Evolutionary conservation across 257 asterid species (phyloP).

Genomic region (Solanum ahanhuiri): DNA sequence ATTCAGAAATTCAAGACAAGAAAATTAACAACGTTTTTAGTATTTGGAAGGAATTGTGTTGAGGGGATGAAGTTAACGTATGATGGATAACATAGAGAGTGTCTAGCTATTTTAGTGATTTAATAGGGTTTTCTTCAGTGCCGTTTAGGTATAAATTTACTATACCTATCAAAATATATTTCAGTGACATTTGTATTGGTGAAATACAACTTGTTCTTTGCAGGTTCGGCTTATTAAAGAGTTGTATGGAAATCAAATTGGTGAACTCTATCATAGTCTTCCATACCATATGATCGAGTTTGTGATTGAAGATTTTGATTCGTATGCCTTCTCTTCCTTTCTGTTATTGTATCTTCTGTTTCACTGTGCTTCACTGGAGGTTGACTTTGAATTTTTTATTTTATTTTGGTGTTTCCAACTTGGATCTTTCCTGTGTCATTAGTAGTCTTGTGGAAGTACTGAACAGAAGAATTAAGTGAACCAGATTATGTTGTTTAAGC

Average conservation of each 20-base stretch:
- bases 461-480: background rate
- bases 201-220: conserved; percentile 15
- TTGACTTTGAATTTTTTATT: background rate
- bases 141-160: background rate
- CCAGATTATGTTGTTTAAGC: background rate
- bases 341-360: conserved; percentile 3
- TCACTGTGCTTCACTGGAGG: background rate
- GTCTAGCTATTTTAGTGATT: background rate
- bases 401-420: background rate
- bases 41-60: background rate
- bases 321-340: conserved; percentile 37
- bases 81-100: background rate
- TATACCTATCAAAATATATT: background rate
- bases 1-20: background rate
- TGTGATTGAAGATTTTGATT: conserved; percentile 60
- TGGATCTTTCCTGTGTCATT: background rate
- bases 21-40: background rate
- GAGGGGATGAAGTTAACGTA: background rate
- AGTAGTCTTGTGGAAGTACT: background rate
- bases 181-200: background rate
- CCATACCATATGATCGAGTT: conserved; percentile 81
- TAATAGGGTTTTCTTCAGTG: background rate
- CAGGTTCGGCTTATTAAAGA: conserved; percentile 95
- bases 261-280: conserved; percentile 86
- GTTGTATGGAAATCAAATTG: conserved; percentile 90